Evolutionary conservation across 2,329 filamentous ascomycete genomes (phyloP), one percentile per base, ranked within the genome.

Genomic region (Hirsutella rhossiliensis): DNA sequence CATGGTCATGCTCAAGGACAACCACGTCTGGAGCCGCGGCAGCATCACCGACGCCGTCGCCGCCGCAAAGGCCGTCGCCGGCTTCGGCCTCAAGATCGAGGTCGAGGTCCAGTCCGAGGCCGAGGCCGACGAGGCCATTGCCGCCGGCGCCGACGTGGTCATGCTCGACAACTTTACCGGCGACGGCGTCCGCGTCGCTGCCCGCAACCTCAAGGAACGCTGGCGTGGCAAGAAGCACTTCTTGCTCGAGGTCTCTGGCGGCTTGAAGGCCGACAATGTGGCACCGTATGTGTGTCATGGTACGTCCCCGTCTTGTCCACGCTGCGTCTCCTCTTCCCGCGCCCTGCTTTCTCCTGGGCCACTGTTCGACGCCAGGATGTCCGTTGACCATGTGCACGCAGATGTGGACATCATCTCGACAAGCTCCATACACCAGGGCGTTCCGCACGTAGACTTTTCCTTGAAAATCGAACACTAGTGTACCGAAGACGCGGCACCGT

Each of bases 1-100:
- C 51, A 97, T 98, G 92, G 89, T 89, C 45, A 98, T 98, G 92
- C 74, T 98, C 51, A 98, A 98, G 70, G 92, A 98, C 66, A 98
- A 98, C 65, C 92, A 98, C 65, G 83, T 98, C 45, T 96, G 90
- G 84, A 87, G 87, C 49, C 82, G 84, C 43, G 83, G 83, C 23
- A 86, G 84, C 59, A 97, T 98, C 62, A 80, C 84, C 1, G 79
- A 84, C 19, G 92, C 92, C 6, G 89, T 98, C 20, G 70, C 71
- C 36, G 87, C 90, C 2, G 92, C 92, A 20, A 87, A 87, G 61
- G 73, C 80, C 11, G 87, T 83, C 0, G 90, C 81, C 9, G 92
- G 92, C 0, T 98, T 97, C 64, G 80, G 85, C 36, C 73, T 95
- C 47, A 98, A 97, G 72, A 76, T 98, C 36, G 92, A 98, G 68